Percentiles rank a stretch among this genome's conserved stretches.
These are phyloP conservation scores for Chrysosporium queenslandicum DNA, from an alignment of 2,329 filamentous ascomycete species.

Conservation along the genomic window DNA sequence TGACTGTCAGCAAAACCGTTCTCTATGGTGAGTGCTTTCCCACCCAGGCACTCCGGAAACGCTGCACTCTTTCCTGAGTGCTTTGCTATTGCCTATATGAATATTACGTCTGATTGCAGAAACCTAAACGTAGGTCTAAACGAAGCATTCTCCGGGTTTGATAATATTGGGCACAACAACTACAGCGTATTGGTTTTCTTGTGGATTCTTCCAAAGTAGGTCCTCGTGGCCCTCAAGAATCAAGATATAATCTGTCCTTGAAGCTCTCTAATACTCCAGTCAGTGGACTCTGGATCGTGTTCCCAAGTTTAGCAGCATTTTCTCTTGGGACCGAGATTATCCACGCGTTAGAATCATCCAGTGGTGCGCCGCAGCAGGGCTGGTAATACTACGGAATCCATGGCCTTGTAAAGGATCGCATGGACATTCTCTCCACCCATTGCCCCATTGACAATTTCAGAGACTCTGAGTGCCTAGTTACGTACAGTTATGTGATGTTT, in stretches of 20 bases:
- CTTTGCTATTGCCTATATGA: conserved; percentile 7
- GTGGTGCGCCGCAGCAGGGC: not conserved
- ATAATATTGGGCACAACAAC: conserved; percentile 54
- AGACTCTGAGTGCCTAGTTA: not conserved
- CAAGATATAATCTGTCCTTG: not conserved
- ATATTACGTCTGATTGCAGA: not conserved
- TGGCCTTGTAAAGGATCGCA: conserved; percentile 11
- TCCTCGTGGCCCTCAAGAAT: conserved; percentile 13
- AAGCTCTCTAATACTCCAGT: conserved; percentile 10
- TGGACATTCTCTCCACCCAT: too few relatives aligned
- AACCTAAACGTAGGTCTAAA: conserved; percentile 42
- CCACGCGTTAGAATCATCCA: conserved; percentile 42
- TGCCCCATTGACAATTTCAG: not conserved
- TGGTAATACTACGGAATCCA: conserved; percentile 4
- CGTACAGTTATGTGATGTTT: too few relatives aligned
- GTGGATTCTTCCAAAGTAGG: conserved; percentile 60
- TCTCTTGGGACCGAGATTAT: conserved; percentile 52
- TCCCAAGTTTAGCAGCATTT: conserved; percentile 54
- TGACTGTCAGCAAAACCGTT: conserved; percentile 59
- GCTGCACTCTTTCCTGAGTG: not conserved
- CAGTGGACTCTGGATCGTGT: conserved; percentile 55
- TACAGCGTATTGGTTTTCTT: conserved; percentile 44
- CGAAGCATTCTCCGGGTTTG: conserved; percentile 51
- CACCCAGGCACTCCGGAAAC: not conserved
- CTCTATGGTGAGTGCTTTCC: conserved; percentile 49